A percentile compares a stretch with the other conserved stretches of the same genome.
Evolutionary conservation across 2,329 filamentous ascomycete genomes (phyloP).

Genomic region (Ophiocordyceps robertsii): DNA sequence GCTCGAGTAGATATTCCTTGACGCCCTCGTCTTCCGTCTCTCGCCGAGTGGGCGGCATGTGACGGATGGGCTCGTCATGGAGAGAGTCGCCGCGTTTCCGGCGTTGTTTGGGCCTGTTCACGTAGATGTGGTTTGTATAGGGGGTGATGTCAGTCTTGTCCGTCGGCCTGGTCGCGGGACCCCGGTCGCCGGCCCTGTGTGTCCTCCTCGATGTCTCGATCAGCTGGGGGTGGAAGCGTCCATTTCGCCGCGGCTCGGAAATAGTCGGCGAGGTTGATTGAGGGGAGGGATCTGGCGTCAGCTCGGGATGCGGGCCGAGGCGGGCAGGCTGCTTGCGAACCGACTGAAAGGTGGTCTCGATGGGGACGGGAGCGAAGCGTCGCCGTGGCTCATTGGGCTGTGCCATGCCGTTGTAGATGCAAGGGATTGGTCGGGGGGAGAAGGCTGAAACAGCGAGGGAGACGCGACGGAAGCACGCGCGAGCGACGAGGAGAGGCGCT

Average conservation of each 20-base stretch:
- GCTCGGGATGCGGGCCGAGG: conserved; percentile 41
- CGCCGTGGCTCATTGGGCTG: conserved; percentile 30
- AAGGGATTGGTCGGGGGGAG: not conserved
- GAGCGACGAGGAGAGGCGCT: not conserved
- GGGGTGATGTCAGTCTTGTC: conserved; percentile 63
- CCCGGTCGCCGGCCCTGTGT: conserved; percentile 50
- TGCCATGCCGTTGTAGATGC: conserved; percentile 16
- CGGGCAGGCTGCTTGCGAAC: conserved; percentile 23
- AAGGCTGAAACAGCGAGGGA: not conserved
- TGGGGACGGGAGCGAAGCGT: conserved; percentile 54
- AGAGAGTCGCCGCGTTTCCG: conserved; percentile 15
- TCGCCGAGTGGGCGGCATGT: conserved; percentile 34
- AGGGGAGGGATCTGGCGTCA: conserved; percentile 39
- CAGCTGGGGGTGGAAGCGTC: conserved; percentile 62
- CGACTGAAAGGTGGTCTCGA: conserved; percentile 57
- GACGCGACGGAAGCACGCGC: not conserved
- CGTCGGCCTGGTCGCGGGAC: conserved; percentile 46
- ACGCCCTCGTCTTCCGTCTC: conserved; percentile 65
- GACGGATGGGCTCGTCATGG: conserved; percentile 16
- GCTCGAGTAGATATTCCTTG: conserved; percentile 61
- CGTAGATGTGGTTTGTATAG: conserved; percentile 48
- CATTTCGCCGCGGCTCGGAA: conserved; percentile 26
- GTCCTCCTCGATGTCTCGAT: conserved; percentile 68
- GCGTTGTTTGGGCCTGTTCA: conserved; percentile 25
- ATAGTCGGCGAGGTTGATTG: conserved; percentile 30